Evolutionary conservation across 2,329 filamentous ascomycete genomes (phyloP).

Genomic region (Akanthomyces lecanii): DNA sequence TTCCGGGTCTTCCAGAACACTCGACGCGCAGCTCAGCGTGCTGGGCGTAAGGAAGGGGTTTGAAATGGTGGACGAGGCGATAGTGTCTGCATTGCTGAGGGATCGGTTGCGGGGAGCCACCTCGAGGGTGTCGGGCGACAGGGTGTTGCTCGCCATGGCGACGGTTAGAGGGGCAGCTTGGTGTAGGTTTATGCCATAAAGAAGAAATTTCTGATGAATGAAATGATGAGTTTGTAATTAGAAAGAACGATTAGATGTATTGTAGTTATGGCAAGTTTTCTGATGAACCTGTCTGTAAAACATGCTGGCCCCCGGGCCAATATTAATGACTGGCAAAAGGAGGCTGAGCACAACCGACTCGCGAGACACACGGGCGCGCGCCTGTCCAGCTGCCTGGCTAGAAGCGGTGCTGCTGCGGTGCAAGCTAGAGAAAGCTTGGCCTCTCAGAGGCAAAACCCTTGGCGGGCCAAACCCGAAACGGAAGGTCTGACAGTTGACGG

Average conservation of each 20-base stretch:
- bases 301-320: neutral
- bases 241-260: neutral
- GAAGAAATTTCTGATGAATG: neutral
- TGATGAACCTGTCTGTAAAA: neutral
- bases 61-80: constrained; percentile 20
- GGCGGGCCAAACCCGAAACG: constrained; percentile 12
- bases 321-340: constrained; percentile 12
- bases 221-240: neutral
- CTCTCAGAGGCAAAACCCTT: constrained; percentile 9
- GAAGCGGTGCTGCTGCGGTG: neutral
- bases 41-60: constrained; percentile 26
- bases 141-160: constrained; percentile 12
- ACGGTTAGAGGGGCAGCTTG: neutral
- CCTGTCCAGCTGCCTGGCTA: neutral
- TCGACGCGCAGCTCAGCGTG: constrained; percentile 19
- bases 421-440: constrained; percentile 5
- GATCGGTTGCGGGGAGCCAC: constrained; percentile 17
- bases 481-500: neutral
- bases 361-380: neutral
- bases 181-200: constrained; percentile 4
- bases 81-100: constrained; percentile 21
- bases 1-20: constrained; percentile 30
- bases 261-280: neutral
- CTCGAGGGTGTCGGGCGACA: constrained; percentile 15
- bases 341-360: constrained; percentile 11